These are phyloP conservation scores for Chaetomiaceae sp. DNA, from an alignment of 2,329 filamentous ascomycete genomes.

Conservation along the genomic window DNA sequence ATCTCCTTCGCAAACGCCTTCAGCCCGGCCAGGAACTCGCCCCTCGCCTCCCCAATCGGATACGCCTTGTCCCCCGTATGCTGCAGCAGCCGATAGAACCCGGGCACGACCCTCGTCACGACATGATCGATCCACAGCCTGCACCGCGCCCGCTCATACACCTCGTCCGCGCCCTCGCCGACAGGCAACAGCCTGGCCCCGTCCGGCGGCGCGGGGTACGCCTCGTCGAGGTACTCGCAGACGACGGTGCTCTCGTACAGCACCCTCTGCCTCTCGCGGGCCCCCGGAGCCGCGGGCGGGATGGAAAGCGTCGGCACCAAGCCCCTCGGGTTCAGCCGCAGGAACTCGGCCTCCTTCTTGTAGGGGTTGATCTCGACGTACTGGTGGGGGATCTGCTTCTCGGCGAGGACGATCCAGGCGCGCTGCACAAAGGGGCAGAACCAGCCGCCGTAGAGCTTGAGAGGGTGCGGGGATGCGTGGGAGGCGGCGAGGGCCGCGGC, in stretches of 20 bases:
- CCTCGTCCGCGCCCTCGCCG: slow-evolving; percentile 34
- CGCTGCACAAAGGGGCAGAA: slow-evolving; percentile 71
- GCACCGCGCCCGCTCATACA: slow-evolving; percentile 61
- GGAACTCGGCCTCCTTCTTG: slow-evolving; percentile 63
- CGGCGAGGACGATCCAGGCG: slow-evolving; percentile 66
- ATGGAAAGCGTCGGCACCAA: slow-evolving; percentile 64
- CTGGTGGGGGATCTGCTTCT: slow-evolving; percentile 70
- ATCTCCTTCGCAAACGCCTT: slow-evolving; percentile 60
- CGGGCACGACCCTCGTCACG: slow-evolving; percentile 61
- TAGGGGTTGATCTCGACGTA: slow-evolving; percentile 78
- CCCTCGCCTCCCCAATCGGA: slow-evolving; percentile 49
- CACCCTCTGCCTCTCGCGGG: slow-evolving; percentile 42
- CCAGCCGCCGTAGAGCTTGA: slow-evolving; percentile 71
- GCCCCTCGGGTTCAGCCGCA: slow-evolving; percentile 69
- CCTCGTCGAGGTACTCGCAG: slow-evolving; percentile 72
- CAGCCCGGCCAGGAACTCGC: slow-evolving; percentile 55
- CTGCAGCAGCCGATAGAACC: slow-evolving; percentile 61
- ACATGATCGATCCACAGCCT: slow-evolving; percentile 74
- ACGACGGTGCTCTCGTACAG: slow-evolving; percentile 71
- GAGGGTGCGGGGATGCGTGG: slow-evolving; percentile 40
- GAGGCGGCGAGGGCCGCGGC: slow-evolving; percentile 45
- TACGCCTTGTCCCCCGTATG: slow-evolving; percentile 48
- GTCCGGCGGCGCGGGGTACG: slow-evolving; percentile 46
- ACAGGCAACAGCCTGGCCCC: slow-evolving; percentile 52
- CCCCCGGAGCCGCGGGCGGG: neutral